Conservation (phyloP, 345 rosid genomes). For the Eucalyptus leucophloia region DNA sequence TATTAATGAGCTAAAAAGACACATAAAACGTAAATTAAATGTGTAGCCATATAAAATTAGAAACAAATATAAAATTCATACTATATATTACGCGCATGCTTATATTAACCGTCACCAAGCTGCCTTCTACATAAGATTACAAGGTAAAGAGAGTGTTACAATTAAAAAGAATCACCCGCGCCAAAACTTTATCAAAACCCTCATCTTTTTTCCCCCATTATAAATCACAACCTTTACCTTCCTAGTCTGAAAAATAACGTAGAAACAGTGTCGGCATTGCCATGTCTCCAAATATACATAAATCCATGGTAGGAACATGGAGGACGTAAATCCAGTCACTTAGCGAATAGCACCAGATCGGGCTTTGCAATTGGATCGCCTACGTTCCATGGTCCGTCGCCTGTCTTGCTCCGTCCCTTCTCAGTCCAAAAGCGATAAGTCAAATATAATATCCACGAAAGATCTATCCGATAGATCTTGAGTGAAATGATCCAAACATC, state of each 20-base stretch:
- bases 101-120: not conserved
- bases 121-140: not conserved
- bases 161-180: not conserved
- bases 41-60: not conserved
- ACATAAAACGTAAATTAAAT: not conserved
- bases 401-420: not conserved
- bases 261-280: not conserved
- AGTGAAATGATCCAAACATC: not conserved
- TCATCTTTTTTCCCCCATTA: not conserved
- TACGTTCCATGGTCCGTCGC: not conserved
- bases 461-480: not conserved
- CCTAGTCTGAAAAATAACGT: not conserved
- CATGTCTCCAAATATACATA: not conserved
- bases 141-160: not conserved
- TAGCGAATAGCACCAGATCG: not conserved
- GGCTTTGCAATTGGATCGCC: not conserved
- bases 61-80: no score
- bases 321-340: not conserved
- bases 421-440: not conserved
- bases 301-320: not conserved
- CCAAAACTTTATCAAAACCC: not conserved
- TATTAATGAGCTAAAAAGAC: not conserved
- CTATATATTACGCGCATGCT: not conserved
- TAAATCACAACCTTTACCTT: not conserved
- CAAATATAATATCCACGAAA: not conserved